Evolutionary conservation across 2,329 filamentous ascomycete species (phyloP).

Genomic region (Septoria linicola): DNA sequence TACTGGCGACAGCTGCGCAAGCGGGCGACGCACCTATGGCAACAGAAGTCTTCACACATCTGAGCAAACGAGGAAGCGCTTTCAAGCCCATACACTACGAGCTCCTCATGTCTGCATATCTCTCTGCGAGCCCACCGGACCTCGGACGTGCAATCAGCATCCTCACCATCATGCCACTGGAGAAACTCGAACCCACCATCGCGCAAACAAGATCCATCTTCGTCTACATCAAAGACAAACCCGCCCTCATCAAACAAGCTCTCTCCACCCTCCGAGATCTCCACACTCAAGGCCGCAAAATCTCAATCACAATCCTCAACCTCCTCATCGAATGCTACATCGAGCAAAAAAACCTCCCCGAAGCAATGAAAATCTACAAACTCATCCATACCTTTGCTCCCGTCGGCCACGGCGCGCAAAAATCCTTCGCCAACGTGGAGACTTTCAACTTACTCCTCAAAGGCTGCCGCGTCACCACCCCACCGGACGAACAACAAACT

Average conservation of each 20-base stretch:
- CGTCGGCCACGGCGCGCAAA: conserved; percentile 23
- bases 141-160: conserved; percentile 66
- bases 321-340: conserved; percentile 55
- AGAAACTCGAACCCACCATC: conserved; percentile 57
- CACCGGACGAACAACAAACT: conserved; percentile 52
- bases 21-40: conserved; percentile 67
- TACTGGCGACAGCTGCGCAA: conserved; percentile 70
- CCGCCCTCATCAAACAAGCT: conserved; percentile 51
- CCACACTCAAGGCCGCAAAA: conserved; percentile 47
- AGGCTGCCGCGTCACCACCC: conserved; percentile 30
- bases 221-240: conserved; percentile 52
- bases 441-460: conserved; percentile 60
- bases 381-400: conserved; percentile 50
- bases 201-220: conserved; percentile 65
- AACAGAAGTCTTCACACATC: conserved; percentile 66
- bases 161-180: conserved; percentile 70
- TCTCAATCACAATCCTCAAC: conserved; percentile 55
- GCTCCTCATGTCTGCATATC: conserved; percentile 70
- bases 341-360: conserved; percentile 44
- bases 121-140: conserved; percentile 53
- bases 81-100: conserved; percentile 74
- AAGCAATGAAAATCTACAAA: conserved; percentile 62
- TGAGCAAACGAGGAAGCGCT: conserved; percentile 58
- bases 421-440: conserved; percentile 42
- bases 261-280: conserved; percentile 59